Percentiles rank a stretch among this genome's conserved stretches.
phyloP scores from a whole-genome alignment of 306 rosid genomes.

The Quercus variabilis region DNA sequence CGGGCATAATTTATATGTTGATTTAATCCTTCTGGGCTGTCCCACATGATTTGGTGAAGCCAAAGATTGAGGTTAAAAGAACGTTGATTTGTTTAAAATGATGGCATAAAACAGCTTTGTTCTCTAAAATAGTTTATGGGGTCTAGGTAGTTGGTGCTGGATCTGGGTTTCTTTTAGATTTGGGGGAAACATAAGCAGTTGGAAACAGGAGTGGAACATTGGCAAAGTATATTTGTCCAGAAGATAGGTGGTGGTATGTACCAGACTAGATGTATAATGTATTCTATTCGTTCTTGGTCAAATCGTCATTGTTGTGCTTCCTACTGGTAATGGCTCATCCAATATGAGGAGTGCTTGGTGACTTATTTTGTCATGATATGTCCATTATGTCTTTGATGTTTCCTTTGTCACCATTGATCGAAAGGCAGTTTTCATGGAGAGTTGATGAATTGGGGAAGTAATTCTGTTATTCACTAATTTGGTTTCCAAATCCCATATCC shows the following conservation, averaged over 20 bases:
- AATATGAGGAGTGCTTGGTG: not conserved
- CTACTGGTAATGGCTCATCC: not conserved
- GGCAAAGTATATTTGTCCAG: not conserved
- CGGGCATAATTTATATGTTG: too few relatives aligned
- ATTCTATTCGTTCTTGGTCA: too few relatives aligned
- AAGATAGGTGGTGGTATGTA: too few relatives aligned
- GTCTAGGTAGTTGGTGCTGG: not conserved
- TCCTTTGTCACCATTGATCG: not conserved
- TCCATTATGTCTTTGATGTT: not conserved
- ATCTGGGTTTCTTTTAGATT: not conserved
- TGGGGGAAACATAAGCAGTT: not conserved
- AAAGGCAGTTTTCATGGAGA: not conserved
- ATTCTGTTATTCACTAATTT: not conserved
- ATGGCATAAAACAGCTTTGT: too few relatives aligned
- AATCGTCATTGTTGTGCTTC: not conserved
- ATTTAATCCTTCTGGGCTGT: not conserved
- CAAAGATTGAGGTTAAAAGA: not conserved
- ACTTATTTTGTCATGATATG: not conserved
- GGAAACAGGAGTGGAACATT: not conserved
- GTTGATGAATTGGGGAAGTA: not conserved
- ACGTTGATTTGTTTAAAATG: not conserved
- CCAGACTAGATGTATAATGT: too few relatives aligned
- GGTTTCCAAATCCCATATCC: not conserved
- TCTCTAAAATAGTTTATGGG: not conserved
- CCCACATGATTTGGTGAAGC: not conserved